Evolutionary conservation across 2,329 filamentous ascomycete genomes (phyloP), one percentile per base, ranked within the genome.

Genomic region (Mycosphaerelloides madeirae): DNA sequence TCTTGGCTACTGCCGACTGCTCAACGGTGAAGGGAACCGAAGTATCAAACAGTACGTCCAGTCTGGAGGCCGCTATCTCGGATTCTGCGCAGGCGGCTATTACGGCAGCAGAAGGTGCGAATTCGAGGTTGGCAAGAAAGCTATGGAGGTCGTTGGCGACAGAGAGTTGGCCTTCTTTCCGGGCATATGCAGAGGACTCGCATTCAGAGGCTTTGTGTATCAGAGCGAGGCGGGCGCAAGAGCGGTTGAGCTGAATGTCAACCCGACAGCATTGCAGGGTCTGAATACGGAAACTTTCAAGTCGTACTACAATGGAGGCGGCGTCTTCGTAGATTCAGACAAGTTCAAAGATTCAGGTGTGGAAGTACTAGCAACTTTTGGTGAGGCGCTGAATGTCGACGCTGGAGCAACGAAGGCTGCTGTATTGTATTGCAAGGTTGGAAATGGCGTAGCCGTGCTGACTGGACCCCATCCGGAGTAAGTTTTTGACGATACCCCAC

Each of bases 401-500:
- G 76, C 84, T 0, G 88, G 87, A 1, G 72, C 79, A 32, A 80
- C 80, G 1, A 77, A 80, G 25, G 89, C 90, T 1, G 91, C 93
- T 0, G 75, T 94, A 3, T 80, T 98, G 0, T 87, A 88, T 60
- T 86, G 89, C 59, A 85, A 83, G 50, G 77, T 95, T 34, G 90
- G 89, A 1, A 79, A 88, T 34, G 93, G 93, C 1, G 79, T 79
- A 31, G 87, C 80, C 1, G 68, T 97, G 5, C 68, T 98, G 14
- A 94, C 86, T 1, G 89, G 90, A 0, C 87, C 89, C 31, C 93
- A 98, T 73, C 91, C 91, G 40, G 93, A 98, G 87, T 94, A 72
- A 63, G 78, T 69, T 5, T 1, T 16, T 18, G 13, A 9, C 28
- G 14, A n/a, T 40, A 12, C 11, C 8, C 36, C 38, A 12, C 2